These are phyloP conservation scores for Leptographium galeiforme DNA, from an alignment of 2,329 filamentous ascomycete species.

Conservation along the genomic window DNA sequence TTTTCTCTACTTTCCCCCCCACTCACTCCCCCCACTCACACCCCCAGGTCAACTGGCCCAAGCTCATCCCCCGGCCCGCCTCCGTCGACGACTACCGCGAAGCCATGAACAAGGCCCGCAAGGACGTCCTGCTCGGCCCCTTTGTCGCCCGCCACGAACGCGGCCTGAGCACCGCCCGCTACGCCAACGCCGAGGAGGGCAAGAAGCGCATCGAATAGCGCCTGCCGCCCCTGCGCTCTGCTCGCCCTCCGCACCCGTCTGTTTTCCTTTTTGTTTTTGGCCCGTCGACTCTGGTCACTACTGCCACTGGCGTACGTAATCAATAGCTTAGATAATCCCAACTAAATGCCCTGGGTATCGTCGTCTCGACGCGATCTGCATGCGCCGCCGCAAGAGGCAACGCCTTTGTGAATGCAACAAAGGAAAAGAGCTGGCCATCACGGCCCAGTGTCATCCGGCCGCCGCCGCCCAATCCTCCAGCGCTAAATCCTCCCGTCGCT, in stretches of 20 bases:
- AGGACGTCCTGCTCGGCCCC: slow-evolving; percentile 67
- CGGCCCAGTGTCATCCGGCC: no score
- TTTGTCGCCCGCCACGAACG: slow-evolving; percentile 66
- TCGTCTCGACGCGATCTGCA: not conserved
- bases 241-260: not conserved
- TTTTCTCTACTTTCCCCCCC: not conserved
- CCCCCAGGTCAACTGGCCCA: slow-evolving; percentile 91
- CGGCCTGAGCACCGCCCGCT: slow-evolving; percentile 67
- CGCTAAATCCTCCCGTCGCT: no score
- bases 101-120: slow-evolving; percentile 66
- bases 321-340: not conserved
- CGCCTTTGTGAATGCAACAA: not conserved
- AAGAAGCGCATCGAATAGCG: slow-evolving; percentile 90
- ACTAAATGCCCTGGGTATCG: not conserved
- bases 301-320: not conserved
- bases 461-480: no score
- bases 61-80: slow-evolving; percentile 78
- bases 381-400: no score
- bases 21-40: not conserved
- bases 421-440: not conserved
- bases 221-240: not conserved
- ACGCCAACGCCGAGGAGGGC: slow-evolving; percentile 83
- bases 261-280: not conserved
- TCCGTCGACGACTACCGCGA: slow-evolving; percentile 82
- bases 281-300: no score